A percentile compares a stretch with the other conserved stretches of the same genome.
phyloP scores from a whole-genome alignment of 371 early-diverging fungal genomes.

The Saksenaea vasiformis region DNA sequence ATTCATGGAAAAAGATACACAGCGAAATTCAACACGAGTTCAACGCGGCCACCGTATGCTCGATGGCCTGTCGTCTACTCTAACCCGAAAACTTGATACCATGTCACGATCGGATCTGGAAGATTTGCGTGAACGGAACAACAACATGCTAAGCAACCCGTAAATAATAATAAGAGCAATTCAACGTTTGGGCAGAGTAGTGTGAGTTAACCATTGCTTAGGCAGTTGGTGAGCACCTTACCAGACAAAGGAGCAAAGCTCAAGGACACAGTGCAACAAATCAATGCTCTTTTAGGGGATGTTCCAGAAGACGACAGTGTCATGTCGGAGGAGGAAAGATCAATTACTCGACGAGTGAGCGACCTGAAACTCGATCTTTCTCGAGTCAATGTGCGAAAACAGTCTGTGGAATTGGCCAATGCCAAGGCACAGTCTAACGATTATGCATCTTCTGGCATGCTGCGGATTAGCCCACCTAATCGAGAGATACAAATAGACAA shows the following conservation, averaged over 20 bases:
- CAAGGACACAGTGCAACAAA: constrained; percentile 25
- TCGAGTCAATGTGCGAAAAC: constrained; percentile 18
- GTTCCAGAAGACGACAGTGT: not conserved
- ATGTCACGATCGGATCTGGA: constrained; percentile 22
- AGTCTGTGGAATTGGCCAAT: constrained; percentile 17
- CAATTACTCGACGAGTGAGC: constrained; percentile 20
- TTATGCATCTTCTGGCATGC: not conserved
- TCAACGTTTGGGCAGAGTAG: not conserved
- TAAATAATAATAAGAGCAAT: constrained; percentile 15
- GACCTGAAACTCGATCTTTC: constrained; percentile 14
- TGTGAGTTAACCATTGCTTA: constrained; percentile 1
- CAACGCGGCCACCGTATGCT: constrained; percentile 12
- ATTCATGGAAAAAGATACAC: not conserved
- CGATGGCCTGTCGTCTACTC: constrained; percentile 27
- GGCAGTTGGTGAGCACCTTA: constrained; percentile 18
- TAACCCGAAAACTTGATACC: constrained; percentile 22
- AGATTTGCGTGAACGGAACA: constrained; percentile 23
- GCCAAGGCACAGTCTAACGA: not conserved
- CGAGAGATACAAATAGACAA: not conserved
- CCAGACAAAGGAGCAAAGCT: constrained; percentile 45
- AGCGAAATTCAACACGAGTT: not conserved
- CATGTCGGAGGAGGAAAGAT: constrained; percentile 6
- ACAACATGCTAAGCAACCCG: constrained; percentile 32
- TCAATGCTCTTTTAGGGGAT: constrained; percentile 18
- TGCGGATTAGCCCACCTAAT: not conserved